Percentiles rank a stretch among this genome's conserved stretches.
Conservation (phyloP, 495 filamentous ascomycete genomes). For the Aspergillus cavernicola region DNA sequence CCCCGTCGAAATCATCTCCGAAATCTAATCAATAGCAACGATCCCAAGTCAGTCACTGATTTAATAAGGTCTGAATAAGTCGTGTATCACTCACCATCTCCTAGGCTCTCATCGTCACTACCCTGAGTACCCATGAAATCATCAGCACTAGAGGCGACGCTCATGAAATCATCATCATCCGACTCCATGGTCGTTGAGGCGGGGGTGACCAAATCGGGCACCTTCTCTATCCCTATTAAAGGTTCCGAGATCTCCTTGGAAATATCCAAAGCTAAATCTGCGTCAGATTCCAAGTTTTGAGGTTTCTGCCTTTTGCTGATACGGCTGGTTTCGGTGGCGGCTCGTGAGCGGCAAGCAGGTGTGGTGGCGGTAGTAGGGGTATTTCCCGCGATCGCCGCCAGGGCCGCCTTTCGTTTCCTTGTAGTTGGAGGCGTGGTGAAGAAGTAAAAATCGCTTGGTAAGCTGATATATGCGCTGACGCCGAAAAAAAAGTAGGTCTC, state of each 20-base stretch:
- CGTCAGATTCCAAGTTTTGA: background rate
- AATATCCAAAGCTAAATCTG: slow-evolving; percentile 5
- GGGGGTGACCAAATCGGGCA: slow-evolving; percentile 39
- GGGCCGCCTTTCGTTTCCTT: slow-evolving; percentile 89
- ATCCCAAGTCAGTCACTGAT: background rate
- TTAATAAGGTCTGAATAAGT: too few relatives aligned
- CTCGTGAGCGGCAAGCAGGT: slow-evolving; percentile 22
- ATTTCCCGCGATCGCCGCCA: slow-evolving; percentile 59
- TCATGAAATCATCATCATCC: slow-evolving; percentile 96
- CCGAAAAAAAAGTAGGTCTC: slow-evolving; percentile 18
- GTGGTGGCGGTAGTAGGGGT: slow-evolving; percentile 36
- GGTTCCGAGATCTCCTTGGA: slow-evolving; percentile 11
- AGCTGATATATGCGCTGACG: slow-evolving; percentile 19
- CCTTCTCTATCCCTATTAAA: slow-evolving; percentile 18
- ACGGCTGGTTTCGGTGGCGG: slow-evolving; percentile 28
- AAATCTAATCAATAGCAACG: slow-evolving; percentile 44
- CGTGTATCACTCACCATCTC: slow-evolving; percentile 58
- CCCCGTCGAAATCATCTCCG: slow-evolving; percentile 72
- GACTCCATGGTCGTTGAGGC: slow-evolving; percentile 78
- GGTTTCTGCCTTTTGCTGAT: slow-evolving; percentile 17
- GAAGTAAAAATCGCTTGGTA: slow-evolving; percentile 8
- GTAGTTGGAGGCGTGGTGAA: slow-evolving; percentile 65
- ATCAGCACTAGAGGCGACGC: slow-evolving; percentile 75
- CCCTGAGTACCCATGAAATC: slow-evolving; percentile 62
- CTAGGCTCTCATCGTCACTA: slow-evolving; percentile 75